Evolutionary conservation across 208 protist species (phyloP).

Genomic region (Leishmania arabica): DNA sequence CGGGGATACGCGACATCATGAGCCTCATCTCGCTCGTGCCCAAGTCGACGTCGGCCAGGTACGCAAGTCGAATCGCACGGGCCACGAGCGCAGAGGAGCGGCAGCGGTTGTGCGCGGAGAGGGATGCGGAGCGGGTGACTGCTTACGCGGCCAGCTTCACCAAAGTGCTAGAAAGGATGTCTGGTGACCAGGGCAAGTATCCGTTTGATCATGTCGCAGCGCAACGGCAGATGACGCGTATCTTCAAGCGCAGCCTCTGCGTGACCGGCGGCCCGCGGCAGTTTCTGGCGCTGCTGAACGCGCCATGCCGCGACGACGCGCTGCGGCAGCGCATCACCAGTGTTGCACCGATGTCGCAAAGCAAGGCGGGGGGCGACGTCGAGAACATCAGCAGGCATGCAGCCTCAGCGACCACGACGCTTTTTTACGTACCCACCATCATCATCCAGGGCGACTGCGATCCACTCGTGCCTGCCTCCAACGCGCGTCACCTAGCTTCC

Average conservation of each 20-base stretch:
- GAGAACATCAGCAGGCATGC: neutral
- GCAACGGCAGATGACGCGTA: slow-evolving; percentile 33
- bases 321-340: slow-evolving; percentile 38
- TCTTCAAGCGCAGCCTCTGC: slow-evolving; percentile 52
- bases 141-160: slow-evolving; percentile 43
- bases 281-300: slow-evolving; percentile 60
- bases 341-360: slow-evolving; percentile 3
- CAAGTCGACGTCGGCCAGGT: slow-evolving; percentile 37
- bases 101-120: slow-evolving; percentile 26
- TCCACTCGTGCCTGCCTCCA: slow-evolving; percentile 45
- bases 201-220: slow-evolving; percentile 40
- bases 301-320: slow-evolving; percentile 27
- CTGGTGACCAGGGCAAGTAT: slow-evolving; percentile 36
- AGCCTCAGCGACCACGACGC: neutral
- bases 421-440: slow-evolving; percentile 59
- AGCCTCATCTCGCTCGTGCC: slow-evolving; percentile 38
- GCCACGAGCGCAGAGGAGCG: slow-evolving; percentile 32
- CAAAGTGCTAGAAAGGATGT: slow-evolving; percentile 40
- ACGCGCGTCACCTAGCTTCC: slow-evolving; percentile 46
- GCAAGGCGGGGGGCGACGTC: neutral
- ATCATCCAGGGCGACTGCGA: slow-evolving; percentile 75
- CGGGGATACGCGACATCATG: slow-evolving; percentile 46
- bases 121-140: slow-evolving; percentile 32
- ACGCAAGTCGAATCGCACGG: slow-evolving; percentile 28
- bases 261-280: slow-evolving; percentile 53